phyloP scores from a whole-genome alignment of 768 basidiomycete species.

The Mycena polygramma region DNA sequence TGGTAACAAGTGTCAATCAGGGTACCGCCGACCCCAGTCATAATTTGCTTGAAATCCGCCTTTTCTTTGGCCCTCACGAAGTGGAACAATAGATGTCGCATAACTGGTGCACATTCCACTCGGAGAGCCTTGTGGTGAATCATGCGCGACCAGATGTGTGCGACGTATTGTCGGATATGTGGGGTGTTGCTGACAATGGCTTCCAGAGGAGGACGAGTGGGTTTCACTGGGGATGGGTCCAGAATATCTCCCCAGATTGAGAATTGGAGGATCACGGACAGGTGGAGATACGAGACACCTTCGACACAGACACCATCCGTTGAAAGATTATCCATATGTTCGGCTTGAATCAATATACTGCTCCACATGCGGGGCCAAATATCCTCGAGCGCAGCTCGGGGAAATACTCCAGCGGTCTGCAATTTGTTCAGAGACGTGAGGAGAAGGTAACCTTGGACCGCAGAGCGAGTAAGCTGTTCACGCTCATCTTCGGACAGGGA shows the following conservation, averaged over 20 bases:
- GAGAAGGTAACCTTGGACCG: not conserved
- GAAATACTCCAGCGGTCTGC: not conserved
- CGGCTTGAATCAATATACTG: not conserved
- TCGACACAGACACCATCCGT: no score
- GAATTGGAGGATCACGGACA: not conserved
- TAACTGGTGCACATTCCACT: not conserved
- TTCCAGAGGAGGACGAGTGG: not conserved
- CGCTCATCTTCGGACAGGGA: not conserved
- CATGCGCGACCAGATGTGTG: not conserved
- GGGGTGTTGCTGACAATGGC: not conserved
- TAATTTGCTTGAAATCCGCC: not conserved
- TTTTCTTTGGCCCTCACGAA: not conserved
- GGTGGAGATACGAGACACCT: not conserved
- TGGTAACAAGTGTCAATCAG: not conserved
- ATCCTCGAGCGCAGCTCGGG: not conserved
- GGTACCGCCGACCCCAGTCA: not conserved
- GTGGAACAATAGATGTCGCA: not conserved
- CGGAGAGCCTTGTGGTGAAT: not conserved
- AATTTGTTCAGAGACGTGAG: not conserved
- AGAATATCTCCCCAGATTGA: not conserved
- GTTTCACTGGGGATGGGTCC: not conserved
- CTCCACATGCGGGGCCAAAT: not conserved
- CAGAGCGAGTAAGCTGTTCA: not conserved
- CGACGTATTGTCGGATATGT: not conserved
- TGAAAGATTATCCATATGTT: not conserved